Base-by-base conservation (phyloP, 2,329 filamentous ascomycete genomes). In the Fusarium burgessii region DNA sequence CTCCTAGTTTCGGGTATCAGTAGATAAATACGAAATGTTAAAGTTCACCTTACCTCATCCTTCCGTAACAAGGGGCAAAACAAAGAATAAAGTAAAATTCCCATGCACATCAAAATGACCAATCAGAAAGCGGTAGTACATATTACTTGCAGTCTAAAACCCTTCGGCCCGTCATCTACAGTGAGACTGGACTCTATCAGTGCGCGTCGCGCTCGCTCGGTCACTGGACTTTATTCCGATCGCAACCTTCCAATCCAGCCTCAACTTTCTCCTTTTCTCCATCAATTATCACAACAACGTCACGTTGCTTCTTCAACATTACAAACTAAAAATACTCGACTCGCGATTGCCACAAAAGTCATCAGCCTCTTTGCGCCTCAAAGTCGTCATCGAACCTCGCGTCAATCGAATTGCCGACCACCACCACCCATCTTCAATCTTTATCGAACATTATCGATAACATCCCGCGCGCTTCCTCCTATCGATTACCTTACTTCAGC, bases 111-210 rank as follows among this genome's bases (percentile, higher is more conserved):
- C 14, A n/a, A 54, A 10, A 13, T 15, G 43, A 36, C 69, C 69
- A 72, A 72, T 72, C 47, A 72, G 23, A 58, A 50, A 17, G 12
- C 20, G 25, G 6, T 15, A 7, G 33, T 62, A 52, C 29, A 35
- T 51, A 38, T 66, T 58, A 72, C 70, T 40, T 72, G 65, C 57
- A 70, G 65, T 51, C 40, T 40, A 64, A 69, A 62, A 71, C 43
- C 56, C 55, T 47, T 54, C 70, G 45, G 54, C 65, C 66, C 58
- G 46, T 68, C 58, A 52, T 59, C 27, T 32, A 43, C 38, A 45
- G 41, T 62, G 50, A 65, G 41, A 42, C 56, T 38, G 32, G 47
- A 18, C 32, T 17, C 47, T 51, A 7, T 70, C 46, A 52, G 58
- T 67, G 58, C 68, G 68, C 68, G 68, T 63, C 68, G 58, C 58